A percentile compares a stretch with the other conserved stretches of the same genome.
Conservation (phyloP, 2,329 filamentous ascomycete species). For the Ilyonectria sp. region DNA sequence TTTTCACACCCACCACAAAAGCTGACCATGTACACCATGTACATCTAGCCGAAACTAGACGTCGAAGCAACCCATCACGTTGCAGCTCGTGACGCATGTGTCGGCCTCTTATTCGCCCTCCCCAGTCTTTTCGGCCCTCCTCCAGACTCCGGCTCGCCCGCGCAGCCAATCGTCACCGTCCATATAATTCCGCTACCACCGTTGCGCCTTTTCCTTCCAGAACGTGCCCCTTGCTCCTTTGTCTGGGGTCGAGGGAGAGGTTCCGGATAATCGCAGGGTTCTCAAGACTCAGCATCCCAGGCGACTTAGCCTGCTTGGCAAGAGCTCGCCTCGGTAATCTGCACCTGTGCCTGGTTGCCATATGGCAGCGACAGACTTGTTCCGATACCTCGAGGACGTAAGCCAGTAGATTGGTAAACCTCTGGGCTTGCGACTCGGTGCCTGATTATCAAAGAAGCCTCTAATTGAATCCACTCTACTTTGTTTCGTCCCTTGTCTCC, state of each 20-base stretch:
- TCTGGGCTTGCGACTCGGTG: slow-evolving; percentile 22
- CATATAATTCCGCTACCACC: slow-evolving; percentile 22
- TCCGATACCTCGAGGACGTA: neutral
- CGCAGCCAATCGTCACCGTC: slow-evolving; percentile 37
- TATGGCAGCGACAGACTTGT: slow-evolving; percentile 23
- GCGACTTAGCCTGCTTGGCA: slow-evolving; percentile 7
- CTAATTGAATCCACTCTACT: slow-evolving; percentile 21
- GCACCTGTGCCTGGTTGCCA: slow-evolving; percentile 29
- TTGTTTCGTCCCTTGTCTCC: slow-evolving; percentile 13
- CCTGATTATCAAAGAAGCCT: slow-evolving; percentile 32
- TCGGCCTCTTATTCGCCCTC: slow-evolving; percentile 41
- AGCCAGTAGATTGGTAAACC: neutral
- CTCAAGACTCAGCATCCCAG: slow-evolving; percentile 13
- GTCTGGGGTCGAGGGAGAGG: slow-evolving; percentile 9
- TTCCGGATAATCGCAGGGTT: slow-evolving; percentile 16
- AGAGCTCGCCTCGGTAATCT: slow-evolving; percentile 28
- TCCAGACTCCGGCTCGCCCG: slow-evolving; percentile 24
- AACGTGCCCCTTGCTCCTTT: slow-evolving; percentile 24
- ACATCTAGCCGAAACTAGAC: slow-evolving; percentile 33
- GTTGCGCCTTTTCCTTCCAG: slow-evolving; percentile 34
- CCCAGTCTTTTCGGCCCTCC: slow-evolving; percentile 29
- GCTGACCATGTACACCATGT: slow-evolving; percentile 37
- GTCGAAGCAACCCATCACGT: slow-evolving; percentile 39
- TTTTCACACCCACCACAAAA: slow-evolving; percentile 29
- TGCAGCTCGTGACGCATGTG: slow-evolving; percentile 42